Evolutionary conservation across 192 early-diverging fungal genomes (phyloP).

Genomic region (Borealophlyctis nickersoniae): DNA sequence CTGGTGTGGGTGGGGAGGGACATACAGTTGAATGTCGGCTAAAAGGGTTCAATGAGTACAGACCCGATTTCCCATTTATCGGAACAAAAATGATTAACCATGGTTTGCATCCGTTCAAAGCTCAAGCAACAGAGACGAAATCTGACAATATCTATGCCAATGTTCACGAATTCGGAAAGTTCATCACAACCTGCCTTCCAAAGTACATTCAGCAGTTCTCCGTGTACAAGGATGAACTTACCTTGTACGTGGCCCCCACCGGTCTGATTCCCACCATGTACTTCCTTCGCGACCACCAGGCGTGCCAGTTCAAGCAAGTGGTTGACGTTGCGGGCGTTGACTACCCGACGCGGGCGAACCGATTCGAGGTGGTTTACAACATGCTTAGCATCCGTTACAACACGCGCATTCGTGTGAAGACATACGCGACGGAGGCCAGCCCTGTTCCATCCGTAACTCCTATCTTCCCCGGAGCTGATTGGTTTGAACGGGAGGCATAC

Average conservation of each 20-base stretch:
- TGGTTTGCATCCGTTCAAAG: background rate
- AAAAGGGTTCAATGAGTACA: too few relatives aligned
- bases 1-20: too few relatives aligned
- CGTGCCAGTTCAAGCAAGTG: slow-evolving; percentile 88
- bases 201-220: slow-evolving; percentile 97
- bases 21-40: too few relatives aligned
- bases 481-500: slow-evolving; percentile 97
- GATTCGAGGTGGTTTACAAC: slow-evolving; percentile 97
- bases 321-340: slow-evolving; percentile 89
- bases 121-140: background rate
- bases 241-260: slow-evolving; percentile 86
- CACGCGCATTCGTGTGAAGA: slow-evolving; percentile 94
- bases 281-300: slow-evolving; percentile 93
- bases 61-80: too few relatives aligned
- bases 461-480: slow-evolving; percentile 83
- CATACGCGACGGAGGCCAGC: slow-evolving; percentile 85
- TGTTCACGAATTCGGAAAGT: slow-evolving; percentile 72
- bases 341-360: slow-evolving; percentile 84
- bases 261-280: slow-evolving; percentile 72
- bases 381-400: slow-evolving; percentile 83
- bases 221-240: slow-evolving; percentile 97
- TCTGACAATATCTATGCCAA: background rate
- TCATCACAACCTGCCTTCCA: slow-evolving; percentile 78
- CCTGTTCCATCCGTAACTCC: slow-evolving; percentile 85
- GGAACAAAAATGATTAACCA: too few relatives aligned